These are phyloP conservation scores for Globisporangium camurandrum DNA, from an alignment of 352 stramenopile genomes.

Conservation along the genomic window DNA sequence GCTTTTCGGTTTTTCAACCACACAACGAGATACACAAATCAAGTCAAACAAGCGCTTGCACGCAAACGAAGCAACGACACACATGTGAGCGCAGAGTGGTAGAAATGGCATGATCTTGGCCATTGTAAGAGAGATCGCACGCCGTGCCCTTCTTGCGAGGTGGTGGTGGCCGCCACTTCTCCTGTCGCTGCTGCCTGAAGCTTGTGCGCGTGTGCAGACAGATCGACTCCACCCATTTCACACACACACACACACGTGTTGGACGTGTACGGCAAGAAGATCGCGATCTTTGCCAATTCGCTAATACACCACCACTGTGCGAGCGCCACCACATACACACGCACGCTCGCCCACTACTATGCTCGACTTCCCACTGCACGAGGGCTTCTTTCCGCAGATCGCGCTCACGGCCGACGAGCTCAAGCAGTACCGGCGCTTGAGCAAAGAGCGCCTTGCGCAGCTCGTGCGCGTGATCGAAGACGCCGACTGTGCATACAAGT, in stretches of 20 bases:
- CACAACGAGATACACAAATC: no score
- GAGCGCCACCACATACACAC: neutral
- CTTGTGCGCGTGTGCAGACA: no score
- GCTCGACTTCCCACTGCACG: slow-evolving; percentile 48
- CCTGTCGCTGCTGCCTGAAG: no score
- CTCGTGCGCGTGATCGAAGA: slow-evolving; percentile 67
- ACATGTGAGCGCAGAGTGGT: no score
- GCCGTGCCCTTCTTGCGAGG: no score
- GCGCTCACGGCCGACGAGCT: slow-evolving; percentile 65
- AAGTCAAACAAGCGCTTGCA: no score
- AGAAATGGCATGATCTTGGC: no score
- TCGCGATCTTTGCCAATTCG: neutral
- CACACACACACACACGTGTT: neutral
- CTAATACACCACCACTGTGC: neutral
- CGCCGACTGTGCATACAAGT: slow-evolving; percentile 72
- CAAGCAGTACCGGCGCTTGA: slow-evolving; percentile 61
- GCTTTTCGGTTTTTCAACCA: no score
- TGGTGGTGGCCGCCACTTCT: no score
- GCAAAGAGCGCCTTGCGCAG: slow-evolving; percentile 56
- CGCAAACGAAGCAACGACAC: no score
- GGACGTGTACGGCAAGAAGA: neutral
- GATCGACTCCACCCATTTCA: slow-evolving; percentile 7
- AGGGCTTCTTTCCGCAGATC: slow-evolving; percentile 77
- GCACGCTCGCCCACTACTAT: slow-evolving; percentile 1
- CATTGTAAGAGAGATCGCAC: no score